Evolutionary conservation across 2,329 filamentous ascomycete species (phyloP), one percentile per base, ranked within the genome.

Genomic region (Neurospora crassa): DNA sequence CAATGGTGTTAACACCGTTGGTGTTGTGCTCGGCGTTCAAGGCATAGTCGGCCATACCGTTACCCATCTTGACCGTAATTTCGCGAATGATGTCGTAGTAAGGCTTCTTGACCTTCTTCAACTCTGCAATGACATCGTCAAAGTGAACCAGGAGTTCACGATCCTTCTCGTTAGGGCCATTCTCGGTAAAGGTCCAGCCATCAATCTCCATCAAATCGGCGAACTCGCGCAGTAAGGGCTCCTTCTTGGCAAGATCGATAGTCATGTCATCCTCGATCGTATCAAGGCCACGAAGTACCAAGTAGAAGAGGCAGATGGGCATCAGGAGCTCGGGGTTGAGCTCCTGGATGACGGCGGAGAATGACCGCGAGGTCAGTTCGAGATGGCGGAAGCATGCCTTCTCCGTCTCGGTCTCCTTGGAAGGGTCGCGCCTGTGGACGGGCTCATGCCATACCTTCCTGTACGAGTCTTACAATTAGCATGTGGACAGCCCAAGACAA

Each of bases 181-280:
- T 97, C 71, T 90, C 93, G 71, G 88, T 87, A 79, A 94, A 99
- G 6, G 88, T 96, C 96, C 96, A 99, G 70, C 93, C 94, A 75
- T 97, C 92, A 74, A 91, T 82, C 75, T 93, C 90, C 78, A 98
- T 86, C 75, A 91, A 86, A 70, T 91, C 83, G 79, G 96, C 85
- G 81, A 99, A 99, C 67, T 91, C 86, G 73, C 95, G 89, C 73
- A 99, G 85, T 71, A 97, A 82, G 1, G 94, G 93, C 78, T 96
- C 92, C 84, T 99, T 99, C 78, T 87, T 90, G 74, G 88, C 86
- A 47, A 95, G 83, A 2, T 91, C 85, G 73, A 99, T 91, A 5
- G 94, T 97, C 90, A 97, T 98, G 82, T 99, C 96, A 85, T 99
- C 96, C 83, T 99, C 96, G 73, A 99, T 92, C n/a, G 96, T 99